Conservation (phyloP, 495 filamentous ascomycete species). For the Choiromyces venosus region DNA sequence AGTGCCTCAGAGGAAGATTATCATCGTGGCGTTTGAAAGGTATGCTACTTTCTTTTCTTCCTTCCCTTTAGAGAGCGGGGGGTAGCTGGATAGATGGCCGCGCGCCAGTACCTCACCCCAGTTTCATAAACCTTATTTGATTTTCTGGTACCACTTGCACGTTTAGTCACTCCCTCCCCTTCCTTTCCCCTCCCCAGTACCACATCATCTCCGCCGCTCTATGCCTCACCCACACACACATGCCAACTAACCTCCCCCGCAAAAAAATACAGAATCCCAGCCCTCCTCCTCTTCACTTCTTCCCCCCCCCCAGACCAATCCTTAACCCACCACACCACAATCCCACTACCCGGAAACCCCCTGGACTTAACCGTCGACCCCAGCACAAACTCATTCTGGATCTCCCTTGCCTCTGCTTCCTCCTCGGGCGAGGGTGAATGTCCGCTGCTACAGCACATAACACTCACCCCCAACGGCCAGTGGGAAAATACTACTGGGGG, state of each 20-base stretch:
- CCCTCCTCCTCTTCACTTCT: constrained; percentile 58
- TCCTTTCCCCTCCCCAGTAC: background rate
- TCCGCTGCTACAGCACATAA: constrained; percentile 45
- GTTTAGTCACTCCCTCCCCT: background rate
- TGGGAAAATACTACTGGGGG: constrained; percentile 23
- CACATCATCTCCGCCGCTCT: background rate
- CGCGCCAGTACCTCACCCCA: background rate
- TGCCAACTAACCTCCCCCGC: constrained; percentile 35
- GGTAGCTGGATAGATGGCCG: too few relatives aligned
- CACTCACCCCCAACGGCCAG: constrained; percentile 11
- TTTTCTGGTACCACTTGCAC: background rate
- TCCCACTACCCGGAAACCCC: constrained; percentile 55
- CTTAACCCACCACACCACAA: constrained; percentile 48
- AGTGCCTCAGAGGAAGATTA: constrained; percentile 40
- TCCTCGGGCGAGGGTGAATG: too few relatives aligned
- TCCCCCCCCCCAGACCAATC: constrained; percentile 45
- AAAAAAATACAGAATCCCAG: constrained; percentile 52
- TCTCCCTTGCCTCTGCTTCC: constrained; percentile 54
- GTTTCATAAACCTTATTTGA: background rate
- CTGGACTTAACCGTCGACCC: constrained; percentile 51
- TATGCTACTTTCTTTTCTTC: constrained; percentile 43
- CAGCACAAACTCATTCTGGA: constrained; percentile 41
- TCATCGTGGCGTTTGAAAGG: constrained; percentile 67
- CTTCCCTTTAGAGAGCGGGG: background rate
- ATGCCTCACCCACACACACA: background rate